Conservation (phyloP, 2,329 filamentous ascomycete genomes). For the Fusarium algeriense region DNA sequence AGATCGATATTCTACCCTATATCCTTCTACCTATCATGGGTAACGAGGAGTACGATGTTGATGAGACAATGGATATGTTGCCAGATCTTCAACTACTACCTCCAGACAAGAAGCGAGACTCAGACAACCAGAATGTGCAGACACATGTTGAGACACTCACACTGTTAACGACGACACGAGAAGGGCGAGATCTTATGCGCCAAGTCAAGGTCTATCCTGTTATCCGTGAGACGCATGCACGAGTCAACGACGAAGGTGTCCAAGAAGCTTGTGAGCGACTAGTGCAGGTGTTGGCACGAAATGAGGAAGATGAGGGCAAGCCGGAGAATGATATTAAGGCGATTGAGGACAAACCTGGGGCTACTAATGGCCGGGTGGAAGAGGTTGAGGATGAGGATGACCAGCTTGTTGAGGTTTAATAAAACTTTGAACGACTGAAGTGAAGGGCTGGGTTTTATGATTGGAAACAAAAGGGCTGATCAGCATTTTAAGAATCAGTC, state of each 20-base stretch:
- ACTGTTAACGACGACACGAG: slow-evolving; percentile 81
- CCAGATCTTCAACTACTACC: slow-evolving; percentile 90
- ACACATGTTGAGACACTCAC: slow-evolving; percentile 92
- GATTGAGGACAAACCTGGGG: slow-evolving; percentile 53
- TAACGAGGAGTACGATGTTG: slow-evolving; percentile 86
- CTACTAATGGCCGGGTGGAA: slow-evolving; percentile 56
- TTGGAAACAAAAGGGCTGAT: background rate
- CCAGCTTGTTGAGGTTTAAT: slow-evolving; percentile 66
- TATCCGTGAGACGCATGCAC: slow-evolving; percentile 84
- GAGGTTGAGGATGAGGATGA: slow-evolving; percentile 66
- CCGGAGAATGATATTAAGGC: slow-evolving; percentile 51
- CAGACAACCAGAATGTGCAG: slow-evolving; percentile 79
- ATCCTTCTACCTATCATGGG: slow-evolving; percentile 89
- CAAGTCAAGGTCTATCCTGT: slow-evolving; percentile 88
- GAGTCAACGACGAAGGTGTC: slow-evolving; percentile 82
- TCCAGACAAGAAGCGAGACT: slow-evolving; percentile 88
- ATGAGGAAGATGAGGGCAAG: slow-evolving; percentile 68
- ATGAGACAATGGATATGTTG: slow-evolving; percentile 88
- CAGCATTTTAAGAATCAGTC: too few relatives aligned
- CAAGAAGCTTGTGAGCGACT: slow-evolving; percentile 87
- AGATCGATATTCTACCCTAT: slow-evolving; percentile 87
- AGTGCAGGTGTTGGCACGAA: slow-evolving; percentile 88
- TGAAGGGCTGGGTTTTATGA: background rate
- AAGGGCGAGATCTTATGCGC: slow-evolving; percentile 80
- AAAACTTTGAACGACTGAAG: too few relatives aligned